Evolutionary conservation across 768 basidiomycete species (phyloP).

Genomic region (Tulasnella sp.): DNA sequence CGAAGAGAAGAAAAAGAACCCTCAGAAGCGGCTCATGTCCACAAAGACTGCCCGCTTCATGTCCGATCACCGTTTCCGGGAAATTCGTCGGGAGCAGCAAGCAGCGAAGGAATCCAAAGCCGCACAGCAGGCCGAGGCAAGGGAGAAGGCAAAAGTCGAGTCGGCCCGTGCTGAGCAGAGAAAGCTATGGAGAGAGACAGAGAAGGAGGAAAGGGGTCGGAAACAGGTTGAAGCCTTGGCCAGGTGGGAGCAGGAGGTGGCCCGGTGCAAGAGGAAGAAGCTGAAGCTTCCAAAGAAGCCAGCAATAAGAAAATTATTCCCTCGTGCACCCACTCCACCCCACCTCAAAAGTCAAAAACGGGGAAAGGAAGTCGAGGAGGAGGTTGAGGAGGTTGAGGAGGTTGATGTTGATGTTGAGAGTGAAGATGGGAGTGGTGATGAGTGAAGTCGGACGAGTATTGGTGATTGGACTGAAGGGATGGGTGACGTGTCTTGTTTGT

Average conservation of each 20-base stretch:
- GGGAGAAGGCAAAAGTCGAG: not conserved
- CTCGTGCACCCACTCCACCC: not conserved
- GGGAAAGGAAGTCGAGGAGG: not conserved
- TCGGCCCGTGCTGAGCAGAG: not conserved
- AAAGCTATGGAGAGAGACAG: not conserved
- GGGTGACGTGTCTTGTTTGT: not conserved
- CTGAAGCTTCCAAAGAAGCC: not conserved
- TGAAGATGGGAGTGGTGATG: not conserved
- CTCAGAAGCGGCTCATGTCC: not conserved
- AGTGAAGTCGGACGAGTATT: not conserved
- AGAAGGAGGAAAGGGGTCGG: not conserved
- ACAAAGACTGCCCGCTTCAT: not conserved
- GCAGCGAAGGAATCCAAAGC: not conserved
- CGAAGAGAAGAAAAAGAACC: not conserved
- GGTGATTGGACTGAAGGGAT: not conserved
- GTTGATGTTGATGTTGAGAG: not conserved
- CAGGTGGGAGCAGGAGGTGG: not conserved
- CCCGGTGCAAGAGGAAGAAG: not conserved
- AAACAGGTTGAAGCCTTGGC: not conserved
- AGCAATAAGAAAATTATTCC: not conserved
- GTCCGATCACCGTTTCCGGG: not conserved
- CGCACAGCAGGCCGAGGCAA: not conserved
- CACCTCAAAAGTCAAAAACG: not conserved
- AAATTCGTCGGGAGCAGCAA: not conserved
- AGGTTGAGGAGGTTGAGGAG: not conserved